Conservation (phyloP, 148 eudicot species). For the Dianthus caryophyllus region DNA sequence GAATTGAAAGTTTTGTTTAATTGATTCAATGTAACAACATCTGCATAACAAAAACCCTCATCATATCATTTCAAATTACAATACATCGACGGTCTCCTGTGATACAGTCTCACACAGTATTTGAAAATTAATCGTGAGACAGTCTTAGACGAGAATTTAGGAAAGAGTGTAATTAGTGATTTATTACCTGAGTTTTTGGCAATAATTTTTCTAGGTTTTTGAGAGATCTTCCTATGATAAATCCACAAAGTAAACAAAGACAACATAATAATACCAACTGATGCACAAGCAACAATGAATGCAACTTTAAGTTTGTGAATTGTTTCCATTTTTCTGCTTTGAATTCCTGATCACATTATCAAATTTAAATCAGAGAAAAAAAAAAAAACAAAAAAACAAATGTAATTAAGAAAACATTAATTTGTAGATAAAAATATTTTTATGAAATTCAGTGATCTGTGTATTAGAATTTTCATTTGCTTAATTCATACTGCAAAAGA, state of each 20-base stretch:
- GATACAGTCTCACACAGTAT: background rate
- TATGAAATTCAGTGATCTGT: slow-evolving; percentile 25
- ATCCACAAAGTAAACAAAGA: slow-evolving; percentile 45
- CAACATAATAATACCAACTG: slow-evolving; percentile 37
- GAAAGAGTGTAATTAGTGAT: background rate
- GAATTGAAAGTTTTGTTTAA: slow-evolving; percentile 23
- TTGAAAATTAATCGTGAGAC: no score
- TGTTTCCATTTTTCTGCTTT: slow-evolving; percentile 29
- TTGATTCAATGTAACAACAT: slow-evolving; percentile 22
- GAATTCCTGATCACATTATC: slow-evolving; percentile 31
- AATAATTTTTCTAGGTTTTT: slow-evolving; percentile 31
- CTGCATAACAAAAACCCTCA: slow-evolving; percentile 25
- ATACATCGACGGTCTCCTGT: no score
- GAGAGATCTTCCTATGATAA: slow-evolving; percentile 38
- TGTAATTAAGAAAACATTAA: slow-evolving; percentile 15
- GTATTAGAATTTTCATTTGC: background rate
- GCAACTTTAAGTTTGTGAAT: slow-evolving; percentile 34
- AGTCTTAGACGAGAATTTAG: no score
- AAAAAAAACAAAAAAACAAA: background rate
- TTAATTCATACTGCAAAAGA: background rate
- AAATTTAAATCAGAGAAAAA: background rate
- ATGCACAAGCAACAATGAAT: slow-evolving; percentile 42
- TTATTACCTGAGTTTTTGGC: slow-evolving; percentile 38
- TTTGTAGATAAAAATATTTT: slow-evolving; percentile 5
- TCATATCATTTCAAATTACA: no score